Evolutionary conservation across 352 stramenopile species (phyloP).

Genomic region (Aphanomyces stellatus): DNA sequence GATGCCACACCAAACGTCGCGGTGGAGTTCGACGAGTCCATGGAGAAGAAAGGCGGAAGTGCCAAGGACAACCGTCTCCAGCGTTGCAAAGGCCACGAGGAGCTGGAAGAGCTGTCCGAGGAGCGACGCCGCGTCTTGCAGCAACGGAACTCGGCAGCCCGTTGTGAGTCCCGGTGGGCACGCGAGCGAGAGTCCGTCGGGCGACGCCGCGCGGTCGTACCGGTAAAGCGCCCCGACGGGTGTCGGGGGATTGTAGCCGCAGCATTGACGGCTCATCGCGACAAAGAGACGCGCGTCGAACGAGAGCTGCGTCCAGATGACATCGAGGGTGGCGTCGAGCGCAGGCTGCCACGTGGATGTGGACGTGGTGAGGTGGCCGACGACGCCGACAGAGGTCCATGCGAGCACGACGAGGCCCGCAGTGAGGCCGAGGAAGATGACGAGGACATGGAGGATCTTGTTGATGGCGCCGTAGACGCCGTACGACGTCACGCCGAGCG

Average conservation of each 20-base stretch:
- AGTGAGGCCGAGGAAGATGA: slow-evolving; percentile 27
- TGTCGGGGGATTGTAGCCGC: slow-evolving; percentile 42
- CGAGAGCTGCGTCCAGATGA: slow-evolving; percentile 31
- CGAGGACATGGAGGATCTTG: slow-evolving; percentile 34
- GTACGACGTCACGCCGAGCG: slow-evolving; percentile 31
- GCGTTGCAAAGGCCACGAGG: slow-evolving; percentile 28
- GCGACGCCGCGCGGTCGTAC: slow-evolving; percentile 35
- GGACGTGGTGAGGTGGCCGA: slow-evolving; percentile 10
- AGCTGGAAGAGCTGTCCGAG: slow-evolving; percentile 43
- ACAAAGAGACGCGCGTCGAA: slow-evolving; percentile 33
- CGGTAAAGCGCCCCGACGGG: slow-evolving; percentile 26
- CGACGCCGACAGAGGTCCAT: slow-evolving; percentile 13
- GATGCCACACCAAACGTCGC: slow-evolving; percentile 37
- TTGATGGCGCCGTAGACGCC: slow-evolving; percentile 27
- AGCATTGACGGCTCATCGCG: slow-evolving; percentile 35
- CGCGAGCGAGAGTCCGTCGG: slow-evolving; percentile 20
- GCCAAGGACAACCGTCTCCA: slow-evolving; percentile 26
- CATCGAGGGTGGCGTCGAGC: slow-evolving; percentile 30
- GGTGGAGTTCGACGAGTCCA: slow-evolving; percentile 27
- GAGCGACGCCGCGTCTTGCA: slow-evolving; percentile 28
- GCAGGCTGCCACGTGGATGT: slow-evolving; percentile 26
- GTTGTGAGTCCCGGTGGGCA: slow-evolving; percentile 32
- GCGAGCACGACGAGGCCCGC: neutral
- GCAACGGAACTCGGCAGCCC: slow-evolving; percentile 30
- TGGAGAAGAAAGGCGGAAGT: slow-evolving; percentile 26